Conservation (phyloP, 768 basidiomycete species). For the Hericium alpestre region DNA sequence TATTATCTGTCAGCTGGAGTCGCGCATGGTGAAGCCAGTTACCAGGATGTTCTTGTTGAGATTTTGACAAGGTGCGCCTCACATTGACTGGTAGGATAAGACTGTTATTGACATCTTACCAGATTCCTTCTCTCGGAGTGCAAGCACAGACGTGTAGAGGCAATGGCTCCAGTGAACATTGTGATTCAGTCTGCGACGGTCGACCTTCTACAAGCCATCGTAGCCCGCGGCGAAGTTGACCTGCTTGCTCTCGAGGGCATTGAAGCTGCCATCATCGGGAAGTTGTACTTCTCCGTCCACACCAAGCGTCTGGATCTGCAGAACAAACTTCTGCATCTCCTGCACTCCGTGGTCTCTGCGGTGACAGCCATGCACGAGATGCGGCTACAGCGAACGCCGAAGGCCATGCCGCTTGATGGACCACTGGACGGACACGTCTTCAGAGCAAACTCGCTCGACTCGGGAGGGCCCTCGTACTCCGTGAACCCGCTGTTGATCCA, state of each 20-base stretch:
- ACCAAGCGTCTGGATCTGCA: constrained; percentile 68
- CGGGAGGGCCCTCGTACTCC: constrained; percentile 26
- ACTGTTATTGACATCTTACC: not conserved
- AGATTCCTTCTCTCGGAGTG: constrained; percentile 80
- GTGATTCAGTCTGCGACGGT: constrained; percentile 64
- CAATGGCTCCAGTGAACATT: constrained; percentile 53
- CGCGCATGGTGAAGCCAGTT: constrained; percentile 46
- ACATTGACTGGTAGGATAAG: not conserved
- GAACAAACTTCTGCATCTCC: constrained; percentile 84
- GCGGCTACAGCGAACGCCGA: constrained; percentile 1
- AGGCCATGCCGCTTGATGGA: constrained; percentile 1
- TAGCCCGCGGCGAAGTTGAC: constrained; percentile 76
- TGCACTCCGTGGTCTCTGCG: constrained; percentile 76
- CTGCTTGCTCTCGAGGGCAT: constrained; percentile 45
- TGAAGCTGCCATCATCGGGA: constrained; percentile 61
- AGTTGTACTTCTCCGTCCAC: constrained; percentile 69
- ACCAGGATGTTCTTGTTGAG: constrained; percentile 69
- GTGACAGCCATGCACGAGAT: constrained; percentile 31
- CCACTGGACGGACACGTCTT: constrained; percentile 3
- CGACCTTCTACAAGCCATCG: constrained; percentile 74
- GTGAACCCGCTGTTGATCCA: constrained; percentile 68
- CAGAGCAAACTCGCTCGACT: constrained; percentile 24
- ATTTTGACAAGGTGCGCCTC: constrained; percentile 56
- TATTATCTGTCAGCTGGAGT: constrained; percentile 3
- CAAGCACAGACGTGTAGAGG: constrained; percentile 28